phyloP scores from a whole-genome alignment of 441 rosid species.

The Pelargonium australe region DNA sequence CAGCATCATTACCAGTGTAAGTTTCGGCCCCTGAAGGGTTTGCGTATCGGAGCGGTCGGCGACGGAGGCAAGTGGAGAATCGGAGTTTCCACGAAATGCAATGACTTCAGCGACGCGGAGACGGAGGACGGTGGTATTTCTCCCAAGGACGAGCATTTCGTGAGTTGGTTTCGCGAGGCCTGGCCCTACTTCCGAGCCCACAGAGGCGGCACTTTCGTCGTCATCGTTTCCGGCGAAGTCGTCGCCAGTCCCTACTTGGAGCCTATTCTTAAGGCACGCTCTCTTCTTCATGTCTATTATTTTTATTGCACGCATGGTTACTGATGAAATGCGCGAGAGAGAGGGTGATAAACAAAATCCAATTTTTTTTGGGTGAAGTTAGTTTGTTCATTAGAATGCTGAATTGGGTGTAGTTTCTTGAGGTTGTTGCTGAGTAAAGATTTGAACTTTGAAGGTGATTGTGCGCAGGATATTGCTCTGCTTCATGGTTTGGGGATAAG shows the following conservation, averaged over 20 bases:
- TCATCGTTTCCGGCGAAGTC: slow-evolving; percentile 65
- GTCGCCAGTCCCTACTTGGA: slow-evolving; percentile 59
- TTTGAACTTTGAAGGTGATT: not conserved
- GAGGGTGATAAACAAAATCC: no score
- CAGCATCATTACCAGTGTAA: not conserved
- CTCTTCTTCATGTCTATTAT: not conserved
- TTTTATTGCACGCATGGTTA: not conserved
- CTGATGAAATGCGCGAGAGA: not conserved
- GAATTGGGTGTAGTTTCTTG: slow-evolving; percentile 1
- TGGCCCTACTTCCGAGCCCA: slow-evolving; percentile 91
- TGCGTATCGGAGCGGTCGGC: not conserved
- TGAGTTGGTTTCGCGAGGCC: slow-evolving; percentile 86
- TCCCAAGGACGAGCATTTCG: slow-evolving; percentile 55
- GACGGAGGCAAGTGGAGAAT: slow-evolving; percentile 9
- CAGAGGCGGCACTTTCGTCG: slow-evolving; percentile 71
- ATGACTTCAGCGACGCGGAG: slow-evolving; percentile 30
- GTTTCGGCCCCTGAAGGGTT: not conserved
- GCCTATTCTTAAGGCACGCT: slow-evolving; percentile 60
- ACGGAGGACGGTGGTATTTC: slow-evolving; percentile 20
- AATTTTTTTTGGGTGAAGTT: slow-evolving; percentile 9
- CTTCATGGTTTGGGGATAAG: slow-evolving; percentile 84
- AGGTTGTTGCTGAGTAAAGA: not conserved
- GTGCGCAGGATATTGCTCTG: slow-evolving; percentile 84
- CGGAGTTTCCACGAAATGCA: slow-evolving; percentile 24
- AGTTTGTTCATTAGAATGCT: not conserved